Evolutionary conservation across 208 protist species (phyloP).

Genomic region (Leishmania arabica): DNA sequence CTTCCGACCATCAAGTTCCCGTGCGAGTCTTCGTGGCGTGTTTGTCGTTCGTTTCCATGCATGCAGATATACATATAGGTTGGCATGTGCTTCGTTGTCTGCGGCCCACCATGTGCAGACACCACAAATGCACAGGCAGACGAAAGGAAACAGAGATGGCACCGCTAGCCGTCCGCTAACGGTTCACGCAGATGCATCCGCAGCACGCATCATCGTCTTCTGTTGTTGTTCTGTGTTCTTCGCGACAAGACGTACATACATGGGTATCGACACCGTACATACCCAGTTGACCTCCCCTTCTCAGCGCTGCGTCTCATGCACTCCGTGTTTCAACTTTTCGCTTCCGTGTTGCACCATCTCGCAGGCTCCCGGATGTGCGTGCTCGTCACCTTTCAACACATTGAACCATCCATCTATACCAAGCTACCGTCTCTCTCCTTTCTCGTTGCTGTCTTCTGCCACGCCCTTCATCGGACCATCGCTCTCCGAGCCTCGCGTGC

Average conservation of each 20-base stretch:
- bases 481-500: neutral
- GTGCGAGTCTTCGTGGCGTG: neutral
- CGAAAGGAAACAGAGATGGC: too few relatives aligned
- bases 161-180: neutral
- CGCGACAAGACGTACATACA: neutral
- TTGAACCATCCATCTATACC: neutral
- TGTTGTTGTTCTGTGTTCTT: neutral
- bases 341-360: neutral
- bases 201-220: neutral
- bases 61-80: too few relatives aligned
- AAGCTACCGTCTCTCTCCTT: neutral
- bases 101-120: too few relatives aligned
- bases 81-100: too few relatives aligned
- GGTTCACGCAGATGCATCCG: neutral
- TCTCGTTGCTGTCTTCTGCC: neutral
- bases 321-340: neutral
- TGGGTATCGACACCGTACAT: neutral
- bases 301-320: neutral
- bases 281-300: neutral
- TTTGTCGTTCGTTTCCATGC: too few relatives aligned
- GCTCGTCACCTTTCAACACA: neutral
- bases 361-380: neutral
- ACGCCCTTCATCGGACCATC: neutral
- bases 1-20: neutral
- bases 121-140: too few relatives aligned